phyloP scores from a whole-genome alignment of 2,329 filamentous ascomycete species.

The Diaporthe vaccinii region DNA sequence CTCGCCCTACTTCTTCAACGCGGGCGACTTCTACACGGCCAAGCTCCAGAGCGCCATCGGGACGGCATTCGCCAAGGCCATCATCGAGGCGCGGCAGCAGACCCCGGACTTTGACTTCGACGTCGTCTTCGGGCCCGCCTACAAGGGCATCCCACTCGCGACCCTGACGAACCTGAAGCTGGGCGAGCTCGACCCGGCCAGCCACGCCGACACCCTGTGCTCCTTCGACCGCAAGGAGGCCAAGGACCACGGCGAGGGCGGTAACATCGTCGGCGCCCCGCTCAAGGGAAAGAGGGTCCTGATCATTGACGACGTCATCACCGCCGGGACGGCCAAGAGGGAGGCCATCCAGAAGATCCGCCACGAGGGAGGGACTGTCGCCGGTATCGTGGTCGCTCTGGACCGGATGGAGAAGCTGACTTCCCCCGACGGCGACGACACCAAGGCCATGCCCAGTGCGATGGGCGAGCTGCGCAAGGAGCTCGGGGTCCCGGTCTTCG shows the following conservation, averaged over 20 bases:
- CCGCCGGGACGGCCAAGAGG: constrained; percentile 92
- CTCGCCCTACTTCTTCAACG: constrained; percentile 99
- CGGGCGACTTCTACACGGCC: constrained; percentile 88
- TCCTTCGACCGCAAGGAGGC: constrained; percentile 96
- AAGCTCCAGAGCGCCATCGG: constrained; percentile 83
- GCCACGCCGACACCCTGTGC: constrained; percentile 81
- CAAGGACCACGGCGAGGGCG: constrained; percentile 96
- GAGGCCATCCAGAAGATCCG: constrained; percentile 93
- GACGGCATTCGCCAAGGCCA: constrained; percentile 81
- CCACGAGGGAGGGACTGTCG: constrained; percentile 85
- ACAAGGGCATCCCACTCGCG: constrained; percentile 96
- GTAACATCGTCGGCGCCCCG: constrained; percentile 89
- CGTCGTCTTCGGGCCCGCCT: constrained; percentile 92
- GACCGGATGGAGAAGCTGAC: constrained; percentile 89
- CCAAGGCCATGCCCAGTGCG: constrained; percentile 79
- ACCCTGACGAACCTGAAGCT: constrained; percentile 83
- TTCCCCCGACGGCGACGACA: constrained; percentile 73
- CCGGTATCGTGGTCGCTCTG: constrained; percentile 89
- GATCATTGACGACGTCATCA: constrained; percentile 97
- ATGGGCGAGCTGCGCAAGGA: constrained; percentile 89
- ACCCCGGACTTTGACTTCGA: constrained; percentile 72
- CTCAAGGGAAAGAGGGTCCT: constrained; percentile 88
- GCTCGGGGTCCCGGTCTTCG: constrained; percentile 84
- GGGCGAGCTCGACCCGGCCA: constrained; percentile 73
- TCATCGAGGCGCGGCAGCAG: constrained; percentile 62